Evolutionary conservation across 768 basidiomycete species (phyloP).

Genomic region (Tulasnella sp.): DNA sequence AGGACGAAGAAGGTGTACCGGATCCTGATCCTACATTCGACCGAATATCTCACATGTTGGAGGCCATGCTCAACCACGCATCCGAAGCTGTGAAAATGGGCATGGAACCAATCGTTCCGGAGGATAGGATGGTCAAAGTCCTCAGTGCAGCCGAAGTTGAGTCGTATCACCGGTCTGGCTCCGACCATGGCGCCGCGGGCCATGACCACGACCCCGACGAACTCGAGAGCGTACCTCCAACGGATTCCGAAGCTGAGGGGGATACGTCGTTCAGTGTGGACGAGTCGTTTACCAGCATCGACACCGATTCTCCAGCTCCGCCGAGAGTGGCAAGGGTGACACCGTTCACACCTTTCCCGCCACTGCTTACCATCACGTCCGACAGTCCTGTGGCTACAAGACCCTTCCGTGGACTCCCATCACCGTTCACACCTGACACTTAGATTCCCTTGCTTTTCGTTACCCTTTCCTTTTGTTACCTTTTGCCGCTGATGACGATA

Average conservation of each 20-base stretch:
- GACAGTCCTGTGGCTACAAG: neutral
- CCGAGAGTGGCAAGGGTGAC: neutral
- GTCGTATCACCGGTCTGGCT: slow-evolving; percentile 13
- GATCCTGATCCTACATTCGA: slow-evolving; percentile 34
- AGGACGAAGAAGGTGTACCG: slow-evolving; percentile 32
- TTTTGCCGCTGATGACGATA: neutral
- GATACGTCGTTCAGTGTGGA: neutral
- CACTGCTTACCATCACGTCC: slow-evolving; percentile 8
- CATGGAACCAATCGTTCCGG: slow-evolving; percentile 45
- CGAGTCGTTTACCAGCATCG: neutral
- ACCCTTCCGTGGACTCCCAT: neutral
- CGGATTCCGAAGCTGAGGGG: neutral
- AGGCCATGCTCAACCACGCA: slow-evolving; percentile 30
- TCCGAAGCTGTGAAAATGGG: slow-evolving; percentile 35
- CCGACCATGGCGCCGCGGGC: neutral
- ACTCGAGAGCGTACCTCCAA: neutral
- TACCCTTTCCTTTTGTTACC: neutral
- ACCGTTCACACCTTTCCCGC: neutral
- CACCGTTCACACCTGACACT: neutral
- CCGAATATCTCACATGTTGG: slow-evolving; percentile 32
- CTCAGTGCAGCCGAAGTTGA: slow-evolving; percentile 65
- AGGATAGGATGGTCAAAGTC: slow-evolving; percentile 47
- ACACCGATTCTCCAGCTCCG: neutral
- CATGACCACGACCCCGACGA: slow-evolving; percentile 13
- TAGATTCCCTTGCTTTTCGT: neutral